Base-by-base conservation (phyloP, 2,329 filamentous ascomycete species). In the Myriosclerotinia curreyana region DNA sequence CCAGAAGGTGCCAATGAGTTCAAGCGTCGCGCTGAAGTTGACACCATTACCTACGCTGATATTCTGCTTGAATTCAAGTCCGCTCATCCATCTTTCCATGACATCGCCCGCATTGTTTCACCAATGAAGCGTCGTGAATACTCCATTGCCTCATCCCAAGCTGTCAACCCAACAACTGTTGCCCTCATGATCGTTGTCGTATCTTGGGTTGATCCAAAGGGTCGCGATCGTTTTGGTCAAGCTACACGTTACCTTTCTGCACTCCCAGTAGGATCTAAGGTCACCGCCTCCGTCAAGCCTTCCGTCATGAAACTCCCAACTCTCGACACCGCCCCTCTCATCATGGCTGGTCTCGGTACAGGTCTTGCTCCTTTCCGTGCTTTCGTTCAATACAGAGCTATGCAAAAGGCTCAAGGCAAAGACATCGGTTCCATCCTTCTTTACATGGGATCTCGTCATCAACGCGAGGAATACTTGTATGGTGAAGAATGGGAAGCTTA, bases 401-500 rank as follows among this genome's bases (percentile, higher is more conserved):
- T 96, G 86, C 94, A 99, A 76, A 96, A 96, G 81, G 88, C 92
- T n/a, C 91, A 96, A 77, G 95, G 95, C 77, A 93, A 96, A 81
- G 87, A 95, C 65, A 96, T 99, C 70, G 95, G 95, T 62, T 82
- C 92, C 51, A 95, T 98, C 67, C 85, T 99, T 61, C 81, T 99
- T 66, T 99, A 98, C 83, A 94, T 99, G 81, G 95, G 95, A 68
- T 94, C 92, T 22, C 93, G 95, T 61, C 93, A 97, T 83, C 92
- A 97, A 81, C 91, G 93, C 69, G 95, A 99, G 79, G 95, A 99
- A 80, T 99, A 99, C 79, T 88, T 97, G 66, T 99, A 98, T 75
- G 95, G 95, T 67, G 95, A 99, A 78, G 95, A 99, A 78, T 99
- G 95, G 95, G 95, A 99, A 78, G 95, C 95, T 0, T 99, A 99